Conservation (phyloP, 1,284 basidiomycete species). For the Puccinia horiana region DNA sequence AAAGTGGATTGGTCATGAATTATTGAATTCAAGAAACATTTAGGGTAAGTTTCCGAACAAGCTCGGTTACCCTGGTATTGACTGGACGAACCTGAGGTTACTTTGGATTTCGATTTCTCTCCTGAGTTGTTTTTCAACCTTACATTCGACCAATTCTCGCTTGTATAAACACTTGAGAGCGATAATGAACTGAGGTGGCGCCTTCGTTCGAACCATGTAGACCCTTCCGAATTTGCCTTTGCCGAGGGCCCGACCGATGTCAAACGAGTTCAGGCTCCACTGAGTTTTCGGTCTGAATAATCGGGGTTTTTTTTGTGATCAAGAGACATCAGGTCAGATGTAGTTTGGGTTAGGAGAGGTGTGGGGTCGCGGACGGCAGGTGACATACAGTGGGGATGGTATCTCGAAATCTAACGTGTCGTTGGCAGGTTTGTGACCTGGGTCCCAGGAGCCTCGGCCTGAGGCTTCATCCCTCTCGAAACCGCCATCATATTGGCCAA, state of each 20-base stretch:
- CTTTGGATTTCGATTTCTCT: slow-evolving; percentile 99
- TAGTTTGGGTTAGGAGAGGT: not conserved
- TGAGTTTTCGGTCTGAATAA: slow-evolving; percentile 58
- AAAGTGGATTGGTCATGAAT: not conserved
- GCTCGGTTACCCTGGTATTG: not conserved
- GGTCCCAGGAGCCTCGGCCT: slow-evolving; percentile 54
- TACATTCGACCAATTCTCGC: slow-evolving; percentile 82
- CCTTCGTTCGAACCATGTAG: slow-evolving; percentile 94
- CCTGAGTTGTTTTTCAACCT: slow-evolving; percentile 88
- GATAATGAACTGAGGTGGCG: slow-evolving; percentile 83
- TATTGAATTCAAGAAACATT: not conserved
- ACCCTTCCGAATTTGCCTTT: slow-evolving; percentile 99
- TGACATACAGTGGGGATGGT: slow-evolving; percentile 36
- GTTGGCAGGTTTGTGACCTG: slow-evolving; percentile 31
- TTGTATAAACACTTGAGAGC: slow-evolving; percentile 98
- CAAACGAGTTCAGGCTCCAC: slow-evolving; percentile 82
- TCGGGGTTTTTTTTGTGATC: slow-evolving; percentile 5
- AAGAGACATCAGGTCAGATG: not conserved
- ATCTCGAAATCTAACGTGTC: slow-evolving; percentile 45
- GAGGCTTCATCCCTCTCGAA: slow-evolving; percentile 58
- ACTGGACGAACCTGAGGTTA: slow-evolving; percentile 68
- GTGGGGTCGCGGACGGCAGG: not conserved
- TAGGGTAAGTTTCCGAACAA: slow-evolving; percentile 12
- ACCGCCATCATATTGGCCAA: slow-evolving; percentile 58
- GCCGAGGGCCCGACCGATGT: slow-evolving; percentile 91